A percentile compares a stretch with the other conserved stretches of the same genome.
Evolutionary conservation across 2,329 filamentous ascomycete genomes (phyloP).

Genomic region (Colletotrichum camelliae): DNA sequence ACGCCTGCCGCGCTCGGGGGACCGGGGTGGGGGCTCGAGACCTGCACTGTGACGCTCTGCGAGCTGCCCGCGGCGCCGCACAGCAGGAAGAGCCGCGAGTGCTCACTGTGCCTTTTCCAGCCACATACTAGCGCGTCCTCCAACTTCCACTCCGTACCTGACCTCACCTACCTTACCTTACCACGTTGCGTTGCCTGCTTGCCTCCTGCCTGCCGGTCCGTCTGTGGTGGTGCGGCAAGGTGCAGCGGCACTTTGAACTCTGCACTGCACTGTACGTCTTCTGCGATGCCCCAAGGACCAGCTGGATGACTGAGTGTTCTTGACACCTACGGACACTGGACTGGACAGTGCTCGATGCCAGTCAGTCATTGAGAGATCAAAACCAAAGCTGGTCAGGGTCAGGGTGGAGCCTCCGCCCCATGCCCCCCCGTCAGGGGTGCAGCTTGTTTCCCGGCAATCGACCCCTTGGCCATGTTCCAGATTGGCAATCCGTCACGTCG

Average conservation of each 20-base stretch:
- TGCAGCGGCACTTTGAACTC: neutral
- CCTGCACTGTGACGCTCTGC: neutral
- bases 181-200: neutral
- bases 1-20: constrained; percentile 8
- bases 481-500: constrained; percentile 12
- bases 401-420: neutral
- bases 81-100: neutral
- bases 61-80: neutral
- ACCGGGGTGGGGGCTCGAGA: neutral
- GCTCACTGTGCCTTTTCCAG: neutral
- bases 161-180: neutral
- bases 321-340: neutral
- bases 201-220: neutral
- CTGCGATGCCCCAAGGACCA: neutral
- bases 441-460: constrained; percentile 6
- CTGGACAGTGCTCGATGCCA: neutral
- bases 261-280: neutral
- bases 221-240: neutral
- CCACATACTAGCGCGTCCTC: neutral
- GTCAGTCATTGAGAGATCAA: neutral
- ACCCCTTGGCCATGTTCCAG: constrained; percentile 16
- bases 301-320: neutral
- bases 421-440: neutral
- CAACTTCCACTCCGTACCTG: neutral
- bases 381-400: neutral